These are phyloP conservation scores for Sedum album DNA, from an alignment of 164 flowering plant genomes.

Conservation along the genomic window DNA sequence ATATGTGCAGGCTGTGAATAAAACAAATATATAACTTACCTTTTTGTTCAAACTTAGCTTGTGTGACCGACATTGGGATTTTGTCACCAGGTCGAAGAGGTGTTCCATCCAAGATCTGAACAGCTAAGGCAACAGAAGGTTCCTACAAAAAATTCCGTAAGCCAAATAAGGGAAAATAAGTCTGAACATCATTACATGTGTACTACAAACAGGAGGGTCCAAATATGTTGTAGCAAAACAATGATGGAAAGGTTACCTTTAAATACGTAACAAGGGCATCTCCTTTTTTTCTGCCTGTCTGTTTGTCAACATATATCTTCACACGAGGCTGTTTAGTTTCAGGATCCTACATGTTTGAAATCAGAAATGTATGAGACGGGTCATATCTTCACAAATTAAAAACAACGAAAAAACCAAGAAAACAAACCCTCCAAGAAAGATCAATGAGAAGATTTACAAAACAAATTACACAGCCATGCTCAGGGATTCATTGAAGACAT, in stretches of 20 bases:
- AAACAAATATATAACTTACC: conserved; percentile 30
- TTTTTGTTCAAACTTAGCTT: conserved; percentile 96
- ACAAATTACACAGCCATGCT: too few species aligned
- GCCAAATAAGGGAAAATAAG: background rate
- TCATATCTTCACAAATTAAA: background rate
- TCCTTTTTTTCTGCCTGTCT: conserved; percentile 80
- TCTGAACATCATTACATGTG: background rate
- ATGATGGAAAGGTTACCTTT: conserved; percentile 44
- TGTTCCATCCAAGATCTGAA: conserved; percentile 80
- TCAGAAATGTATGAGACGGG: conserved; percentile 7
- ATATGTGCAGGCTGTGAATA: background rate
- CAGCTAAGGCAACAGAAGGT: conserved; percentile 83
- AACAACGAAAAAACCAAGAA: background rate
- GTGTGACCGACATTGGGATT: conserved; percentile 65
- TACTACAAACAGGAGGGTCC: background rate
- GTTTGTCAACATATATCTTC: conserved; percentile 82
- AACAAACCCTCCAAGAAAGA: background rate
- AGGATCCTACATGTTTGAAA: conserved; percentile 60
- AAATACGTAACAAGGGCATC: conserved; percentile 88
- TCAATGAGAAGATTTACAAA: background rate
- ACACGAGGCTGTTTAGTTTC: conserved; percentile 89
- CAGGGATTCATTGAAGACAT: background rate
- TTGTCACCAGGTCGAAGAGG: conserved; percentile 75
- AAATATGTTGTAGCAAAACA: background rate
- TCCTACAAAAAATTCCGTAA: conserved; percentile 39